These are phyloP conservation scores for Magnusiomyces fungicola DNA, from an alignment of 1,139 yeast genomes.

Conservation along the genomic window DNA sequence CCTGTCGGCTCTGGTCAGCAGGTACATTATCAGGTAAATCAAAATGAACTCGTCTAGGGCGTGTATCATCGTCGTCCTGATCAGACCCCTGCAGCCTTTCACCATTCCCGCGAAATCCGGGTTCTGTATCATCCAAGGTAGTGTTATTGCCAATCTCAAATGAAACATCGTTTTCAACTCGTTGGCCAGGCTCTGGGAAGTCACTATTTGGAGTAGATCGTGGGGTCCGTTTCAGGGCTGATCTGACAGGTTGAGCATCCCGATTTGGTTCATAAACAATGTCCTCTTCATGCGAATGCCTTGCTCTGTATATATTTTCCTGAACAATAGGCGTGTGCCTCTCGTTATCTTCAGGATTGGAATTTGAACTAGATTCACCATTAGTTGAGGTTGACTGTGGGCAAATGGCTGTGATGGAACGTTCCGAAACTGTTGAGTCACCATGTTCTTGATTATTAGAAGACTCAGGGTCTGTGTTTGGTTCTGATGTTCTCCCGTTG, in stretches of 20 bases:
- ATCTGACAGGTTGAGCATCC: neutral
- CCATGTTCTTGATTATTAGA: too few relatives aligned
- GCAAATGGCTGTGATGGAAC: too few relatives aligned
- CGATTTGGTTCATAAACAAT: neutral
- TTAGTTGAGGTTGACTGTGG: too few relatives aligned
- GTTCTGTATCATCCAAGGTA: neutral
- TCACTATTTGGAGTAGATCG: neutral
- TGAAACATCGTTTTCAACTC: neutral
- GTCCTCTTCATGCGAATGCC: too few relatives aligned
- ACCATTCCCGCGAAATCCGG: neutral
- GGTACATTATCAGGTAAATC: neutral
- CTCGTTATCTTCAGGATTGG: too few relatives aligned
- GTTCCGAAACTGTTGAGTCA: too few relatives aligned
- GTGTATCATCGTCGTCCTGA: too few relatives aligned
- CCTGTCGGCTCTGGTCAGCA: neutral
- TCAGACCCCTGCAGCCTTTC: neutral
- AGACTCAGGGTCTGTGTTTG: too few relatives aligned
- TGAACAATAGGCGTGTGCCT: too few relatives aligned
- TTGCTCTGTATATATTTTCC: too few relatives aligned
- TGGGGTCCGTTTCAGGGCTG: neutral
- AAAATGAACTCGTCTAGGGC: neutral
- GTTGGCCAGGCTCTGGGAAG: neutral
- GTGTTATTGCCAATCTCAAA: neutral
- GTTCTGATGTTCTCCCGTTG: too few relatives aligned
- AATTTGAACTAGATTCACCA: too few relatives aligned